Evolutionary conservation across 2,329 filamentous ascomycete genomes (phyloP).

Genomic region (Aureobasidium melanogenum): DNA sequence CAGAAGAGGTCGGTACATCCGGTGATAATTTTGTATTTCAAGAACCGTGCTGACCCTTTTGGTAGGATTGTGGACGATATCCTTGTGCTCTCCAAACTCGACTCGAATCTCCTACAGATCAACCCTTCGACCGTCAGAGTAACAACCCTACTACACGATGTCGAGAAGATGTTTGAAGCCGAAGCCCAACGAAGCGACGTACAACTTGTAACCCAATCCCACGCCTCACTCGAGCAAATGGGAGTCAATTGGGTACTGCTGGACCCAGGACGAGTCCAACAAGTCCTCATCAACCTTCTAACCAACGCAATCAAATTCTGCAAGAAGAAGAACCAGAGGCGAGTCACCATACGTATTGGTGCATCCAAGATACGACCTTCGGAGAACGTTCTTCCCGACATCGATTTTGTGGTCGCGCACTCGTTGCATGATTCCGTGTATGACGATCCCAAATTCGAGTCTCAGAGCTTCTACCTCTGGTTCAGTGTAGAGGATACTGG

Average conservation of each 20-base stretch:
- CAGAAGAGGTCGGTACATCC: constrained; percentile 27
- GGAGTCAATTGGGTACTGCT: constrained; percentile 19
- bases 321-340: constrained; percentile 14
- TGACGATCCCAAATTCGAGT: constrained; percentile 11
- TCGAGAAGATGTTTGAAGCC: constrained; percentile 27
- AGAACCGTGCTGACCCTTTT: background rate
- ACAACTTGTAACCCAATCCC: constrained; percentile 11
- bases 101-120: constrained; percentile 33
- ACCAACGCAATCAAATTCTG: constrained; percentile 23
- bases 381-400: constrained; percentile 26
- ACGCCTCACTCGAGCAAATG: background rate
- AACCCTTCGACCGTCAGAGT: constrained; percentile 17
- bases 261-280: constrained; percentile 18
- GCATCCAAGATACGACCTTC: constrained; percentile 14
- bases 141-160: constrained; percentile 18
- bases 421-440: constrained; percentile 9
- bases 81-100: constrained; percentile 35
- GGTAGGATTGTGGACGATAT: constrained; percentile 37
- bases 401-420: constrained; percentile 18
- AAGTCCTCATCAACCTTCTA: constrained; percentile 21
- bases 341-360: constrained; percentile 16
- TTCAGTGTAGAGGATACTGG: constrained; percentile 22
- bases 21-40: background rate
- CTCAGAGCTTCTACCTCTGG: constrained; percentile 15
- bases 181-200: constrained; percentile 23